Conservation (phyloP, 192 early-diverging fungal genomes). For the Funneliformis mosseae region DNA sequence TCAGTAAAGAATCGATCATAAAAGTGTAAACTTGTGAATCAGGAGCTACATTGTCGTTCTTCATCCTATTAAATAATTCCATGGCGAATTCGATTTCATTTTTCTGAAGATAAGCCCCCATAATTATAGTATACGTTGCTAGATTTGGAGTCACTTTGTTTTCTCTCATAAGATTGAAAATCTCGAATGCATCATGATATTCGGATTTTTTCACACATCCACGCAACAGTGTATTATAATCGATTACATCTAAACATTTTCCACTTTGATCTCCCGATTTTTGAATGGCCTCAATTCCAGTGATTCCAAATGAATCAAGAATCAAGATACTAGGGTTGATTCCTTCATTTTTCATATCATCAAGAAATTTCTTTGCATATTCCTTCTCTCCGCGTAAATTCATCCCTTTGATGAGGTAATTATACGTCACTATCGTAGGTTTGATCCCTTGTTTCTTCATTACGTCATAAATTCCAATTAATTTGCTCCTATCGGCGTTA, state of each 20-base stretch:
- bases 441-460: conserved; percentile 38
- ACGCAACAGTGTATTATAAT: conserved; percentile 42
- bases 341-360: conserved; percentile 29
- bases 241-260: background rate
- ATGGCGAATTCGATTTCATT: conserved; percentile 33
- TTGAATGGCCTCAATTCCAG: conserved; percentile 5
- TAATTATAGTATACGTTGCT: conserved; percentile 43
- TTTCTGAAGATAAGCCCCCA: conserved; percentile 38
- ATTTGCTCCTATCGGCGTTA: background rate
- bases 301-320: conserved; percentile 10
- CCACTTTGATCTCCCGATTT: conserved; percentile 12
- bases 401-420: conserved; percentile 27
- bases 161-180: conserved; percentile 35
- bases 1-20: conserved; percentile 16
- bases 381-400: background rate
- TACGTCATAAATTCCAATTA: conserved; percentile 37
- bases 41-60: conserved; percentile 24
- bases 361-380: conserved; percentile 29
- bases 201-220: conserved; percentile 33
- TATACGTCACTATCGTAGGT: conserved; percentile 35
- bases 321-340: conserved; percentile 11
- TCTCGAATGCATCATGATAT: conserved; percentile 35
- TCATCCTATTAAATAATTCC: conserved; percentile 46
- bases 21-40: conserved; percentile 36
- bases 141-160: conserved; percentile 29